These are phyloP conservation scores for Emmonsiellopsis sp. DNA, from an alignment of 2,329 filamentous ascomycete species.

Conservation along the genomic window DNA sequence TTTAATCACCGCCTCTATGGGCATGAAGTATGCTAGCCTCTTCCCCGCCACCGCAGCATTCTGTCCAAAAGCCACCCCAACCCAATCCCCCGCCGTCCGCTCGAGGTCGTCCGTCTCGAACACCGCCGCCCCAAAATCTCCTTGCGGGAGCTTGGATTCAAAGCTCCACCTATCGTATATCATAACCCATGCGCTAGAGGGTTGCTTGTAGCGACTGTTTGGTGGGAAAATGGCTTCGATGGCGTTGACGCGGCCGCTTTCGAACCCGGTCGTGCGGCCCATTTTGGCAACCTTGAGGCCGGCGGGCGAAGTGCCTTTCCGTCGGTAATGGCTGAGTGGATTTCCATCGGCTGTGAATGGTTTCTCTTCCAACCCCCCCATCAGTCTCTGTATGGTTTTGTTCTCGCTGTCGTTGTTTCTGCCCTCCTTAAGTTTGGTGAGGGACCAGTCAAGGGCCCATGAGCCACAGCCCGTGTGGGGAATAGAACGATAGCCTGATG, in stretches of 20 bases:
- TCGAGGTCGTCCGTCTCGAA: neutral
- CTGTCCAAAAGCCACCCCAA: neutral
- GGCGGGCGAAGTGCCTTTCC: neutral
- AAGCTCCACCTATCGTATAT: too few species aligned
- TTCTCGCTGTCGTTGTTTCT: too few species aligned
- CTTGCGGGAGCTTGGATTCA: too few species aligned
- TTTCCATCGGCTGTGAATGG: too few species aligned
- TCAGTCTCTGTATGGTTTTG: too few species aligned
- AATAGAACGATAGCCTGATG: neutral
- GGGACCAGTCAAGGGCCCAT: neutral
- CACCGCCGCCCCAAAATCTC: neutral
- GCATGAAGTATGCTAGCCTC: neutral
- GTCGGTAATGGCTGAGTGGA: neutral
- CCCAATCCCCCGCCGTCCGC: neutral
- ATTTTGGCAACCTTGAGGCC: neutral
- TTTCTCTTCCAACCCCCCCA: too few species aligned
- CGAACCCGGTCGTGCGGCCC: neutral
- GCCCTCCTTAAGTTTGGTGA: neutral
- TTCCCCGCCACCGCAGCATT: neutral
- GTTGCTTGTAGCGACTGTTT: neutral
- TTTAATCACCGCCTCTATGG: neutral
- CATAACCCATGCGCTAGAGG: too few species aligned
- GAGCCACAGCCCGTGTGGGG: neutral
- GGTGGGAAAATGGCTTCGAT: neutral
- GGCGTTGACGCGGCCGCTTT: neutral